Evolutionary conservation across 1,139 yeast genomes (phyloP).

Genomic region (Pichia sp.): DNA sequence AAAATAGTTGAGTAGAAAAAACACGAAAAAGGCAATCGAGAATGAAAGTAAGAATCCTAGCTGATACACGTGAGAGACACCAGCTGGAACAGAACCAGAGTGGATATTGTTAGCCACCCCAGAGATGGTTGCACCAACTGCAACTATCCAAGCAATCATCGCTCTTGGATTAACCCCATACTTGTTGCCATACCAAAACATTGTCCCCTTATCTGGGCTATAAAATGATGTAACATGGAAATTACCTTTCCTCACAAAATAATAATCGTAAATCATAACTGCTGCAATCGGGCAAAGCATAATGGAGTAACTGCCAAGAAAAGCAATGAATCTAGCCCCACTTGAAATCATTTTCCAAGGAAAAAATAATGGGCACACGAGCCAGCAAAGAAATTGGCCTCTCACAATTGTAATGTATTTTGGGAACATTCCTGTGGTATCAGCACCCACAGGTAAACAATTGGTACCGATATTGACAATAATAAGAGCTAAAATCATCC

Average conservation of each 20-base stretch:
- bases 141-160: slow-evolving; percentile 43
- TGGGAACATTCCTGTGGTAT: slow-evolving; percentile 73
- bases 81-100: slow-evolving; percentile 14
- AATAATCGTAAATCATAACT: slow-evolving; percentile 70
- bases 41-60: slow-evolving; percentile 17
- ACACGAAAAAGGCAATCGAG: slow-evolving; percentile 12
- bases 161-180: slow-evolving; percentile 77
- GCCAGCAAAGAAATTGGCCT: slow-evolving; percentile 70
- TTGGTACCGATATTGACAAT: slow-evolving; percentile 82
- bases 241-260: slow-evolving; percentile 62
- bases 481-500: slow-evolving; percentile 67
- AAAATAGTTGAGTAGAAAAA: slow-evolving; percentile 11
- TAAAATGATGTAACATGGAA: slow-evolving; percentile 57
- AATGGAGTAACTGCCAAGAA: slow-evolving; percentile 74
- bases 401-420: slow-evolving; percentile 72
- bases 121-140: slow-evolving; percentile 16
- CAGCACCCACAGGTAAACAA: slow-evolving; percentile 81
- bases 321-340: slow-evolving; percentile 53
- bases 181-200: slow-evolving; percentile 54
- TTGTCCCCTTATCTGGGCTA: slow-evolving; percentile 40
- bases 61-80: slow-evolving; percentile 15
- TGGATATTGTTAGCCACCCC: slow-evolving; percentile 17
- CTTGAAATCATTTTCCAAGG: slow-evolving; percentile 79
- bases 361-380: slow-evolving; percentile 65
- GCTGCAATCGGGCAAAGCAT: slow-evolving; percentile 82